Conservation (phyloP, 2,329 filamentous ascomycete species). For the Alternaria arborescens region DNA sequence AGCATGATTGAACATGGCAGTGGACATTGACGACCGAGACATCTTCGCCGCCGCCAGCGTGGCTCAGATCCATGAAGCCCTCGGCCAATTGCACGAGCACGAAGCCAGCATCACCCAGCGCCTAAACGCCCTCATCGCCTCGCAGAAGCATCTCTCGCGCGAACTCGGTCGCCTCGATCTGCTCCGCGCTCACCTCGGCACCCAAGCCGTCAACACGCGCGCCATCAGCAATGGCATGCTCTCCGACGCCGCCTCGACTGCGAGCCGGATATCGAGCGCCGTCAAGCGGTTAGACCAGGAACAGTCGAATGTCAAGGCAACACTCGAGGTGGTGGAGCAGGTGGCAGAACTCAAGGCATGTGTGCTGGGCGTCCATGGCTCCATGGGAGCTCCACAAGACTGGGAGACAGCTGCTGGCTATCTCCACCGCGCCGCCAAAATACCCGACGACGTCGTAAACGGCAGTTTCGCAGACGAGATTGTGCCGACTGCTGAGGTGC, state of each 20-base stretch:
- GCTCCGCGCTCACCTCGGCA: conserved; percentile 84
- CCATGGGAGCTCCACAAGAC: conserved; percentile 97
- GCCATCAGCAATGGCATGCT: conserved; percentile 91
- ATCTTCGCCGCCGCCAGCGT: conserved; percentile 74
- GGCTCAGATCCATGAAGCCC: conserved; percentile 79
- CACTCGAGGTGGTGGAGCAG: conserved; percentile 90
- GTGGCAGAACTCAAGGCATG: conserved; percentile 97
- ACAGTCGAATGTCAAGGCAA: conserved; percentile 89
- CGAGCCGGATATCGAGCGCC: conserved; percentile 82
- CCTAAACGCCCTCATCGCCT: conserved; percentile 79
- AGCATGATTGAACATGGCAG: conserved; percentile 33
- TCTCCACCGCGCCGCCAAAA: conserved; percentile 79
- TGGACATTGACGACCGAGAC: conserved; percentile 31
- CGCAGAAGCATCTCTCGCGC: conserved; percentile 85
- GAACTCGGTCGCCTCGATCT: conserved; percentile 89
- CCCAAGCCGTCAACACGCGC: conserved; percentile 84
- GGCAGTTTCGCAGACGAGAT: conserved; percentile 90
- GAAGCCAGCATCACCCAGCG: conserved; percentile 78
- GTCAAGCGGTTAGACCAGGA: conserved; percentile 90
- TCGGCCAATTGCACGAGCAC: conserved; percentile 77
- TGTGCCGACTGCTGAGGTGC: conserved; percentile 94
- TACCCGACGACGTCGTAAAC: conserved; percentile 80
- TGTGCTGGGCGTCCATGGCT: conserved; percentile 90
- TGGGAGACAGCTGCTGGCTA: conserved; percentile 97
- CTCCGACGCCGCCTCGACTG: conserved; percentile 82